Conservation (phyloP, 805 yeast genomes). For the Metschnikowia santaceciliae region DNA sequence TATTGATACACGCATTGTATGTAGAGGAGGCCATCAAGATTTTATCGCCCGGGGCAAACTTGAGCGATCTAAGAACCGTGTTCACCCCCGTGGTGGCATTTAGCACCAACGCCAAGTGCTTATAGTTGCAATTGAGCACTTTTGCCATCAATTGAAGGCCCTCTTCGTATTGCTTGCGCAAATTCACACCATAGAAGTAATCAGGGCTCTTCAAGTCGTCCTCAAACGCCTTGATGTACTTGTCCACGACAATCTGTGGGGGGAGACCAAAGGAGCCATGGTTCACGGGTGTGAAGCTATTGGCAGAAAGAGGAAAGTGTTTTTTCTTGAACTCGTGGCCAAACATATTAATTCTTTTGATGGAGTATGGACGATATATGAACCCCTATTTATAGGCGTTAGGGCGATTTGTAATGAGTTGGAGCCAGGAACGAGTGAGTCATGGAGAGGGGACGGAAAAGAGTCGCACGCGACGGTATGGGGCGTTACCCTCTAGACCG, state of each 20-base stretch:
- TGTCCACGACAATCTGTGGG: conserved; percentile 41
- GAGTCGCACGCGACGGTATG: too few species aligned
- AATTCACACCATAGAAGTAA: conserved; percentile 29
- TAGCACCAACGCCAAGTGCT: conserved; percentile 48
- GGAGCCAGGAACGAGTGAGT: too few species aligned
- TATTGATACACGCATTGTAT: conserved; percentile 54
- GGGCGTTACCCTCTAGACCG: too few species aligned
- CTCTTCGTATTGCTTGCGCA: conserved; percentile 24
- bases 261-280: conserved; percentile 64
- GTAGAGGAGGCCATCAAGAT: conserved; percentile 47
- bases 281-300: conserved; percentile 46
- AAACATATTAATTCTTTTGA: conserved; percentile 22
- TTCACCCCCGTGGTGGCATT: conserved; percentile 64
- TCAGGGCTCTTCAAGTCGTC: conserved; percentile 45
- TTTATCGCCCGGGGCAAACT: conserved; percentile 49
- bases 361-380: too few species aligned
- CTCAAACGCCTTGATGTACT: conserved; percentile 7
- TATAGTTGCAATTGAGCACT: conserved; percentile 44
- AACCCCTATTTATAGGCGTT: too few species aligned
- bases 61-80: conserved; percentile 50
- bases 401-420: too few species aligned
- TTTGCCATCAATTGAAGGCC: conserved; percentile 36
- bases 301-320: conserved; percentile 42
- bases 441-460: too few species aligned
- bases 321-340: conserved; percentile 48